Percentiles rank a stretch among this genome's conserved stretches.
Conservation (phyloP, 2,329 filamentous ascomycete species). For the Penicillium sp. region DNA sequence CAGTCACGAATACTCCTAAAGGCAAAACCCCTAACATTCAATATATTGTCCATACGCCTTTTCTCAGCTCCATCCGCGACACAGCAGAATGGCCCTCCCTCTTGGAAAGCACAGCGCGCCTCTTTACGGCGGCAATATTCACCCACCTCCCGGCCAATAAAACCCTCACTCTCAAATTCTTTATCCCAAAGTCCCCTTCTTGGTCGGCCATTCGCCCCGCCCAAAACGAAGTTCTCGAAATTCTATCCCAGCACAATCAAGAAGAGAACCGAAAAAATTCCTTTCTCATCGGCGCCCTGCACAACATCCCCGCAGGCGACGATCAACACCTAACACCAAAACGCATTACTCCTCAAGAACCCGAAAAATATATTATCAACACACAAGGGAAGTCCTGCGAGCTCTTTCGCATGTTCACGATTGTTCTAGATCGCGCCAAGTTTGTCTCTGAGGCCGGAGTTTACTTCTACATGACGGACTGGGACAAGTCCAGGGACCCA, state of each 20-base stretch:
- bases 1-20: conserved; percentile 15
- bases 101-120: conserved; percentile 13
- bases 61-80: conserved; percentile 14
- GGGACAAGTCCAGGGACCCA: not conserved
- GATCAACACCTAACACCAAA: not conserved
- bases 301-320: conserved; percentile 4
- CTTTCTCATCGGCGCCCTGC: conserved; percentile 12
- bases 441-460: conserved; percentile 18
- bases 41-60: conserved; percentile 17
- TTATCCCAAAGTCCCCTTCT: conserved; percentile 12
- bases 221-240: conserved; percentile 2
- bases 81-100: conserved; percentile 1
- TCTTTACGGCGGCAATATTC: too few species aligned
- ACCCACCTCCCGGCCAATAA: too few species aligned
- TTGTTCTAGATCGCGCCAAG: conserved; percentile 13
- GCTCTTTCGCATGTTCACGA: conserved; percentile 11
- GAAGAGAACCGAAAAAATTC: not conserved
- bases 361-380: not conserved
- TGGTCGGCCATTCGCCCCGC: conserved; percentile 16
- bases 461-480: conserved; percentile 4
- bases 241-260: conserved; percentile 5
- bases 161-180: conserved; percentile 18
- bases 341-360: conserved; percentile 3
- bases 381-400: not conserved
- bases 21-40: conserved; percentile 11